Conservation (phyloP, 306 rosid species). For the Senna tora region DNA sequence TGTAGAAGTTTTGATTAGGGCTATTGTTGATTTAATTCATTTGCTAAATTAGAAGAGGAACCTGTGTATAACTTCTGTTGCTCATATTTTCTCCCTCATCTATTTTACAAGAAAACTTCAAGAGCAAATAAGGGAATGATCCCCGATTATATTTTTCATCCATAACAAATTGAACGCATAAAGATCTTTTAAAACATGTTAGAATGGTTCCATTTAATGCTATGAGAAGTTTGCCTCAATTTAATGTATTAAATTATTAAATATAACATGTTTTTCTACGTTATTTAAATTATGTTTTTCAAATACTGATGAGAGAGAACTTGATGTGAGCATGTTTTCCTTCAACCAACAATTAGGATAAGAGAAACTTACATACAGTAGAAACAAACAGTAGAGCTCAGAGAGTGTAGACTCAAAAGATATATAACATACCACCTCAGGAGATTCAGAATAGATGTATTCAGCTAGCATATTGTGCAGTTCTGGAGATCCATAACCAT, state of each 20-base stretch:
- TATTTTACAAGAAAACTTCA: too few relatives aligned
- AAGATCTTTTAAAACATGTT: neutral
- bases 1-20: too few relatives aligned
- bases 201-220: neutral
- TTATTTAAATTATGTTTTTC: neutral
- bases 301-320: neutral
- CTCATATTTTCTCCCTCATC: too few relatives aligned
- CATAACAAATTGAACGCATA: too few relatives aligned
- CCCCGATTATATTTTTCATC: too few relatives aligned
- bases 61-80: too few relatives aligned
- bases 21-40: too few relatives aligned
- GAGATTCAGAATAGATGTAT: constrained; percentile 85
- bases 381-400: constrained; percentile 8
- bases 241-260: neutral
- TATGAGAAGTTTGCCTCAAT: neutral
- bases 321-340: neutral
- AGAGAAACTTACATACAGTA: neutral
- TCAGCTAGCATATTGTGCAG: constrained; percentile 88
- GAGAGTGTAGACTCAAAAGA: constrained; percentile 24
- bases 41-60: too few relatives aligned
- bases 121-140: too few relatives aligned
- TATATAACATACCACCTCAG: constrained; percentile 73
- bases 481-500: constrained; percentile 71
- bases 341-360: neutral
- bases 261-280: neutral